Percentiles rank a stretch among this genome's conserved stretches.
Conservation (phyloP, 169 alveolate species). For the Plasmodium malariae region DNA sequence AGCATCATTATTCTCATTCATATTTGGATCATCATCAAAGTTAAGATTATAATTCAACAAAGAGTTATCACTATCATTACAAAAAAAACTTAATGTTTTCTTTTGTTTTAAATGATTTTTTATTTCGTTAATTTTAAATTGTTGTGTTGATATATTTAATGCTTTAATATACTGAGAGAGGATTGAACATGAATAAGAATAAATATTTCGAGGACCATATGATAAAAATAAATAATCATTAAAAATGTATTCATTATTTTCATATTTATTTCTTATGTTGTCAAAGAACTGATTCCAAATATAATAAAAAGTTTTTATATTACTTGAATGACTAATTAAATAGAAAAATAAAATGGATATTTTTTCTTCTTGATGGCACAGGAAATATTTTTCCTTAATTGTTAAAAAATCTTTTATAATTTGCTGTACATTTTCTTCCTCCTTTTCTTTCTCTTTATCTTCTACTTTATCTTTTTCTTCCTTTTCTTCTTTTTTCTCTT, state of each 20-base stretch:
- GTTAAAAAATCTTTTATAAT: slow-evolving; percentile 35
- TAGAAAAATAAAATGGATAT: slow-evolving; percentile 41
- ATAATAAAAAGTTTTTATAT: slow-evolving; percentile 58
- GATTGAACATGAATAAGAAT: slow-evolving; percentile 58
- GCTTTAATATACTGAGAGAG: slow-evolving; percentile 68
- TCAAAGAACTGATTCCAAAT: slow-evolving; percentile 74
- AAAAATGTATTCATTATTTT: slow-evolving; percentile 58
- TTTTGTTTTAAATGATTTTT: slow-evolving; percentile 12
- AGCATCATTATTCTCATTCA: not conserved
- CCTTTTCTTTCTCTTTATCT: not conserved
- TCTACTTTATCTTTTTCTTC: not conserved
- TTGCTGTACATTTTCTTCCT: slow-evolving; percentile 26
- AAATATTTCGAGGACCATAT: slow-evolving; percentile 60
- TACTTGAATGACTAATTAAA: slow-evolving; percentile 68
- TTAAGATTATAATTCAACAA: slow-evolving; percentile 5
- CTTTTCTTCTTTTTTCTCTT: slow-evolving; percentile 1
- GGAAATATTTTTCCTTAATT: slow-evolving; percentile 55
- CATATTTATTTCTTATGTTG: slow-evolving; percentile 51
- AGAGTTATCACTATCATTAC: slow-evolving; percentile 9
- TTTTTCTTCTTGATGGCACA: slow-evolving; percentile 67
- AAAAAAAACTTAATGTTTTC: slow-evolving; percentile 22
- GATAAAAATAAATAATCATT: slow-evolving; percentile 45
- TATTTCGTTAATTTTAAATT: slow-evolving; percentile 62
- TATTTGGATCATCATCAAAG: not conserved
- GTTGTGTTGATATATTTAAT: slow-evolving; percentile 65